Evolutionary conservation across 2,329 filamentous ascomycete genomes (phyloP).

Genomic region (Apiospora marii): DNA sequence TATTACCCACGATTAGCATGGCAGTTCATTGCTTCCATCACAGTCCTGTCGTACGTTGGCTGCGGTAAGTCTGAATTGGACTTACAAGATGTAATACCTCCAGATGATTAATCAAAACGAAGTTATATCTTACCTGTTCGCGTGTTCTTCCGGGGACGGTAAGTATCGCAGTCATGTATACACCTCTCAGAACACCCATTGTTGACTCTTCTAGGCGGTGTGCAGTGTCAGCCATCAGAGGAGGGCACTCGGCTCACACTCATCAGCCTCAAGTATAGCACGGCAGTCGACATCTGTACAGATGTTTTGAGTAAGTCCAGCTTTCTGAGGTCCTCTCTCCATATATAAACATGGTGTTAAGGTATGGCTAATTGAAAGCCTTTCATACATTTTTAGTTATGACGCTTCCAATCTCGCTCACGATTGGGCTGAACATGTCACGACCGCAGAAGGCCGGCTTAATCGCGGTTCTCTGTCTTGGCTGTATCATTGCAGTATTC

Average conservation of each 20-base stretch:
- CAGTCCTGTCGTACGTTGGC: not conserved
- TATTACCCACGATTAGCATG: not conserved
- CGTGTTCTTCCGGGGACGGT: not conserved
- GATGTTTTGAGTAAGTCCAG: not conserved
- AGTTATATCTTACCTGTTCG: not conserved
- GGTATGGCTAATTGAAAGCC: not conserved
- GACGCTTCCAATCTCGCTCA: not conserved
- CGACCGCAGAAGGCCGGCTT: not conserved
- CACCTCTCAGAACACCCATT: not conserved
- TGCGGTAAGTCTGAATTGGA: not conserved
- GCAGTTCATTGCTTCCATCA: not conserved
- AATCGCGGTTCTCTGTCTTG: constrained; percentile 14
- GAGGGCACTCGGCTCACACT: not conserved
- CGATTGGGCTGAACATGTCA: not conserved
- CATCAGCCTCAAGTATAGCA: not conserved
- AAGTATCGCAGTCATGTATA: not conserved
- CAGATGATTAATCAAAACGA: not conserved
- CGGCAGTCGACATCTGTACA: not conserved
- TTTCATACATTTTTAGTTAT: not conserved
- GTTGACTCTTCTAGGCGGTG: not conserved
- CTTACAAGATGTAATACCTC: not conserved
- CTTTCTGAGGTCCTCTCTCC: not conserved
- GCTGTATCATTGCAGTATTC: not conserved
- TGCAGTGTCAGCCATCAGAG: not conserved
- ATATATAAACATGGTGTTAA: not conserved